Base-by-base conservation (phyloP, 2,329 filamentous ascomycete genomes). In the Fusarium begoniae region DNA sequence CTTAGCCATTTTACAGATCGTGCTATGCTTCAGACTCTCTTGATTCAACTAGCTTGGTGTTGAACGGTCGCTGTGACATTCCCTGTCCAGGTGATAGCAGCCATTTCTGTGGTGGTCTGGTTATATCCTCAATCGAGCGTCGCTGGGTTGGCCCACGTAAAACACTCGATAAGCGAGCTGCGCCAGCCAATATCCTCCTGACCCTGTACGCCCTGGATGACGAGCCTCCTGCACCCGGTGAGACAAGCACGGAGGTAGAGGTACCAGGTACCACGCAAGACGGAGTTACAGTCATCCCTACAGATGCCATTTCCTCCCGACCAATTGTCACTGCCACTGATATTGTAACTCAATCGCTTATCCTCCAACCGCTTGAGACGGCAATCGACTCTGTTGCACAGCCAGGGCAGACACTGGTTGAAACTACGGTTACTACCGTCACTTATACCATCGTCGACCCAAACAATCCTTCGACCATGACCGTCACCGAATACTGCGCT, bases 341-440 rank as follows among this genome's bases (percentile, higher is more conserved):
- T 12, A 0, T 6, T 17, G 13, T 12, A 7, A 26, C n/a, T 26
- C 3, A 37, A 1, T 20, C 32, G 4, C 5, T 37, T 1, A 2
- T 22, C 9, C 5, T 22, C 18, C 32, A 6, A 2, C n/a, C n/a
- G 13, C 9, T 15, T 15, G n/a, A 20, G 18, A 53, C 32, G 4
- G n/a, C 15, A 2, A 20, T 15, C 13, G 22, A 51, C 4, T 20
- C 22, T 8, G 8, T 35, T 14, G 4, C 48, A 20, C 0, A 14
- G 8, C 18, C 9, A 3, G 50, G 14, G 17, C 11, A 38, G 17
- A 26, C 32, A n/a, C n/a, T 20, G 20, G 6, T 26, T 15, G 30
- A 47, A 6, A 48, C 24, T 15, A 58, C 11, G 15, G 18, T 38
- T 22, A 14, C 41, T 8, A 48, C 55, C 8, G 30, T 50, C 18